Evolutionary conservation across 805 yeast species (phyloP).

Genomic region (Pichia occidentalis): DNA sequence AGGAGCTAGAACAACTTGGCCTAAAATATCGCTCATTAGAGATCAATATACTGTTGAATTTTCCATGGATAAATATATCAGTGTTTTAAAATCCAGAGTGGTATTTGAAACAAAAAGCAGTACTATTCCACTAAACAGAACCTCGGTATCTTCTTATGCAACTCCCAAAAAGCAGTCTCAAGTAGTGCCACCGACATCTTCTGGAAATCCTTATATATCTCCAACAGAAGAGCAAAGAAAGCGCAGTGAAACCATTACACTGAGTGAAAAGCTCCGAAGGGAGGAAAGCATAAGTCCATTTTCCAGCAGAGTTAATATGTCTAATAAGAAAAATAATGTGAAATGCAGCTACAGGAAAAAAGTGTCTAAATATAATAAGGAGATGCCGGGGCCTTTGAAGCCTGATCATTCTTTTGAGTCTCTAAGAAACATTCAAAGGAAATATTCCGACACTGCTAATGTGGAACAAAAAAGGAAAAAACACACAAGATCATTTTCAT

Average conservation of each 20-base stretch:
- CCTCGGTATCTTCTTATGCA: slow-evolving; percentile 1
- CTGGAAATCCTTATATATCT: background rate
- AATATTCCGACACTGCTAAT: too few relatives aligned
- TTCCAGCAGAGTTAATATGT: slow-evolving; percentile 3
- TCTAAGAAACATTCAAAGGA: slow-evolving; percentile 4
- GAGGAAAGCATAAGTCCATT: slow-evolving; percentile 28
- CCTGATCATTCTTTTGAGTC: slow-evolving; percentile 12
- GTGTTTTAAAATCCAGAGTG: slow-evolving; percentile 55
- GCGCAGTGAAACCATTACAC: slow-evolving; percentile 5
- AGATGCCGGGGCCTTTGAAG: background rate
- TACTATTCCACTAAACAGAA: slow-evolving; percentile 1
- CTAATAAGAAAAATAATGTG: background rate
- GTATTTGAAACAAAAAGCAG: slow-evolving; percentile 29
- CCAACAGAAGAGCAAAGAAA: background rate
- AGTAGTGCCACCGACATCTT: background rate
- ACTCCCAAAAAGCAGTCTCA: slow-evolving; percentile 3
- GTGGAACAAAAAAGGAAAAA: background rate
- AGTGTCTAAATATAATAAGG: background rate
- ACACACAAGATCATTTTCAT: slow-evolving; percentile 8
- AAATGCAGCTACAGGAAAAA: background rate
- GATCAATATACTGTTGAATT: slow-evolving; percentile 91
- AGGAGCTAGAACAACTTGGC: slow-evolving; percentile 94
- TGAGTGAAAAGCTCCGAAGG: slow-evolving; percentile 41
- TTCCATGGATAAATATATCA: slow-evolving; percentile 74
- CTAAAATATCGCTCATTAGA: slow-evolving; percentile 73